Conservation (phyloP, 768 basidiomycete genomes). For the Rickenella mellea region DNA sequence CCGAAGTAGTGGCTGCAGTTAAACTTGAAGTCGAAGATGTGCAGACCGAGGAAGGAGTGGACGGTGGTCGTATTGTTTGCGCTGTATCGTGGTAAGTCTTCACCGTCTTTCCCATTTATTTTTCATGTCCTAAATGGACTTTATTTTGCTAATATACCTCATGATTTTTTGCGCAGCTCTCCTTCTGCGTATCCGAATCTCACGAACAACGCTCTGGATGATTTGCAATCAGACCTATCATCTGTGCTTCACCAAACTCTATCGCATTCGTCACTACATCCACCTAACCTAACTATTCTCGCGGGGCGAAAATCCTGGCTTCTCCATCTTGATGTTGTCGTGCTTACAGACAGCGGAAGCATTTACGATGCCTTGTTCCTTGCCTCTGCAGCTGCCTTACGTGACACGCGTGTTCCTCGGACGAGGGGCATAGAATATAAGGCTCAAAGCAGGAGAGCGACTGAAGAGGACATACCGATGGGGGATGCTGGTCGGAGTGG, state of each 20-base stretch:
- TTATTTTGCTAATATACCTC: conserved; percentile 5
- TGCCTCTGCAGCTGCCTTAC: conserved; percentile 69
- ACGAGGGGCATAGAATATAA: conserved; percentile 67
- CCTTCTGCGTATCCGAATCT: conserved; percentile 73
- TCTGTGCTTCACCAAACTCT: conserved; percentile 54
- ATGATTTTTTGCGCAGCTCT: conserved; percentile 36
- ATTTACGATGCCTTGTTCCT: conserved; percentile 71
- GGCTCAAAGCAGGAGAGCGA: conserved; percentile 17
- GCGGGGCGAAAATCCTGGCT: conserved; percentile 62
- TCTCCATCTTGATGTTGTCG: conserved; percentile 63
- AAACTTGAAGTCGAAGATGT: conserved; percentile 72
- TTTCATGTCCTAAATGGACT: not conserved
- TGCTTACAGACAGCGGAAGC: conserved; percentile 70
- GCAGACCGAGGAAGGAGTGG: conserved; percentile 32
- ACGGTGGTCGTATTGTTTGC: conserved; percentile 56
- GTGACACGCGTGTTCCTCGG: conserved; percentile 71
- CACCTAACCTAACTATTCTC: conserved; percentile 49
- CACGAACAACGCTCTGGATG: conserved; percentile 55
- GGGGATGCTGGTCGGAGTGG: conserved; percentile 36
- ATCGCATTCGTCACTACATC: conserved; percentile 56
- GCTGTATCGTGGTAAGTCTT: conserved; percentile 65
- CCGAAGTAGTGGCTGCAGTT: conserved; percentile 69
- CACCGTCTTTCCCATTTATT: conserved; percentile 1
- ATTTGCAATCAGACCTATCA: conserved; percentile 67
- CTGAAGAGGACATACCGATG: conserved; percentile 11